Evolutionary conservation across 2,329 filamentous ascomycete genomes (phyloP), one percentile per base, ranked within the genome.

Genomic region (Basipetospora chlamydospora): DNA sequence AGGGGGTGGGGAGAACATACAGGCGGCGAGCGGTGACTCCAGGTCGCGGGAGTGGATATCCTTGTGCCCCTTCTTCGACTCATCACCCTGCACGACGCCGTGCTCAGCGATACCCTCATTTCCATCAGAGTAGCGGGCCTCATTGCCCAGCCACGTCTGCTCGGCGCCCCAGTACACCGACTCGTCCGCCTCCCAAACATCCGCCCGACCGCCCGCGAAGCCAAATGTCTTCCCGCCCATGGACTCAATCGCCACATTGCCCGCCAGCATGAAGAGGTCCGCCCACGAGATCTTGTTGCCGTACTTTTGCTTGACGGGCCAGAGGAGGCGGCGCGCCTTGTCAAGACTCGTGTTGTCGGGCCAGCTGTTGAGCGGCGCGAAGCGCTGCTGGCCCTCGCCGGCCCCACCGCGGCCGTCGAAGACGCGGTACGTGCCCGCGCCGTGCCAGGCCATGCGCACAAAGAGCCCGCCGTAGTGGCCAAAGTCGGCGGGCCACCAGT

Each of bases 231-330:
- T 70, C 59, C 80, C 70, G 42, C 77, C 80, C 77, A 83, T 84
- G 43, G 70, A 73, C 60, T 86, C 80, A 44, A 86, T 67, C 32
- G 80, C 79, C 12, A 85, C 79, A 53, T 85, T 85, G 45, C 80
- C 80, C 20, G 77, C 70, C 37, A 86, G 67, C 39, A 84, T 64
- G 33, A 79, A 55, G 41, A 86, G 59, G 52, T 86, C 80, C 17
- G 80, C 76, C 80, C 80, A 86, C 0, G 80, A 85, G 57, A 86
- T 80, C 64, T 81, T 83, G 66, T 73, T 74, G 54, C 80, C 80
- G 46, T 86, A 86, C 67, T 86, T 86, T 48, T 83, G 79, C 71
- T 86, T 86, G 61, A 86, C 75, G 39, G 80, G 80, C 77, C 79
- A 84, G 28, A 86, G 63, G 39, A 86, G 70, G 44, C 80, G 79